phyloP scores from a whole-genome alignment of 164 flowering plant genomes.

The Magnolia officinalis region DNA sequence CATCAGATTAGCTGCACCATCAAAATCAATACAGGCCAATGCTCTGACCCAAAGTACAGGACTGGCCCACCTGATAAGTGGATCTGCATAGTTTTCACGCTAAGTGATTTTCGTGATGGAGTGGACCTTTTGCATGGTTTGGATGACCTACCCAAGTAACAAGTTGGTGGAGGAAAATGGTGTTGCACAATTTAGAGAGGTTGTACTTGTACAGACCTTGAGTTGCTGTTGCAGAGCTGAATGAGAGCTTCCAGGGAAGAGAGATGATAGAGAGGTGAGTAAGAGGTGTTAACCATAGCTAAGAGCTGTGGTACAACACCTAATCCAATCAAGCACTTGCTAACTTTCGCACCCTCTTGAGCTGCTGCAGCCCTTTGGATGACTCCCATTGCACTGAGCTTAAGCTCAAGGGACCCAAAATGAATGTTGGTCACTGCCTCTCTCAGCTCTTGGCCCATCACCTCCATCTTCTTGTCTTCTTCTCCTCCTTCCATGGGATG shows the following conservation, averaged over 20 bases:
- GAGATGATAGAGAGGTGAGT: not conserved
- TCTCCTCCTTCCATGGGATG: not conserved
- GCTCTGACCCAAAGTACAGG: not conserved
- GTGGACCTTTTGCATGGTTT: no score
- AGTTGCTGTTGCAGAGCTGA: slow-evolving; percentile 4
- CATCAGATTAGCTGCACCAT: not conserved
- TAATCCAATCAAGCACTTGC: slow-evolving; percentile 2
- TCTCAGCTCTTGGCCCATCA: slow-evolving; percentile 5
- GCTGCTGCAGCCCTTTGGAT: not conserved
- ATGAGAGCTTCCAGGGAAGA: slow-evolving; percentile 3
- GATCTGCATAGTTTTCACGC: not conserved
- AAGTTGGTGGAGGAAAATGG: not conserved
- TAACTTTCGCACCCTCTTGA: slow-evolving; percentile 1
- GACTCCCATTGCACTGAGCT: not conserved
- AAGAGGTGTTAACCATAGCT: not conserved
- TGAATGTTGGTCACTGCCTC: slow-evolving; percentile 8
- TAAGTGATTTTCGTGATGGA: no score
- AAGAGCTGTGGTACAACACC: slow-evolving; percentile 4
- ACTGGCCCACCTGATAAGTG: not conserved
- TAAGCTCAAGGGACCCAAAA: not conserved
- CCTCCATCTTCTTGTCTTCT: not conserved
- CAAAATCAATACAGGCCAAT: not conserved
- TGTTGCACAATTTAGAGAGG: not conserved
- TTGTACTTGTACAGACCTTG: not conserved
- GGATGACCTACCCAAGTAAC: not conserved